Base-by-base conservation (phyloP, 2,329 filamentous ascomycete genomes). In the Pseudonectria buxi region DNA sequence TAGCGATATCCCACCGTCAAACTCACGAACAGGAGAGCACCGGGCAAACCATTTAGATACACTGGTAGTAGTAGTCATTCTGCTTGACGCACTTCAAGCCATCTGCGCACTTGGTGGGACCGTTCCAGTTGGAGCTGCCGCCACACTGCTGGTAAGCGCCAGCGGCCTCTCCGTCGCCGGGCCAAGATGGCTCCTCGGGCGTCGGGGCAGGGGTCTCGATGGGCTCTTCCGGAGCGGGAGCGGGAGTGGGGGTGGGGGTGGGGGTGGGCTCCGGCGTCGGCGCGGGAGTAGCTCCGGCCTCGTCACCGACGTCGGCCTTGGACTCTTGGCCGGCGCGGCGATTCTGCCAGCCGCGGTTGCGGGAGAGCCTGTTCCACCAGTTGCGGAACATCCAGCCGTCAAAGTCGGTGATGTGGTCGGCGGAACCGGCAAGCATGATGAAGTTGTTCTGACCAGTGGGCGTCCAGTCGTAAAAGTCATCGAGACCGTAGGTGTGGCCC, bases 381-480 rank as follows among this genome's bases (percentile, higher is more conserved):
- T 70, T 64, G 2, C 65, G 50, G 30, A 63, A 47, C 66, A 70
- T 70, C 67, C 67, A 70, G 14, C 62, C 64, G 34, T 70, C 67
- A 32, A 71, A 71, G 28, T 71, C 65, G 3, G 67, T 71, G 14
- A 70, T 57, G 30, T 56, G 39, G 14, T 46, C 53, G 1, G 67
- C 53, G 30, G 59, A 61, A 4, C 67, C 67, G 31, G 67, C 64
- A 29, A 59, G 46, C 67, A 71, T 69, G 42, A 69, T 57, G 50
- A 69, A 70, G 46, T 55, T 63, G 7, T 49, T 46, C 24, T 63
- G 44, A 6, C 64, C 64, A 6, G 54, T 55, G 1, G 67, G 65
- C 14, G 58, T 64, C 65, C 64, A 69, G 49, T 68, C 63, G 39
- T 13, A 26, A 32, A 44, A 67, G 39, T 68, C 62, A 30, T 65